Base-by-base conservation (phyloP, 176 grass and related monocot genomes). In the Pontederia crassipes region DNA sequence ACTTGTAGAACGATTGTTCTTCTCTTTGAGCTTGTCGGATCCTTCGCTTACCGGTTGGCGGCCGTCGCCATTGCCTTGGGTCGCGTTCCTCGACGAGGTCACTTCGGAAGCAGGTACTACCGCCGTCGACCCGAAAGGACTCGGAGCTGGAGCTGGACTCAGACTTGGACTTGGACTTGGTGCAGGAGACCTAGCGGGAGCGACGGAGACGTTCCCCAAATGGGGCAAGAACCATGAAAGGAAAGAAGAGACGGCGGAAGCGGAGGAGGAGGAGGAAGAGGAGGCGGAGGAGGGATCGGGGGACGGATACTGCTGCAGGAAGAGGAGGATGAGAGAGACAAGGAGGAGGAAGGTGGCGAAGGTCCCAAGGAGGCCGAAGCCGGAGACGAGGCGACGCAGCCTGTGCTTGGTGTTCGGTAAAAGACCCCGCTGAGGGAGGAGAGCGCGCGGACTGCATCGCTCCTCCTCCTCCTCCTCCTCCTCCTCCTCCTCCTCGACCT, bases 251-350 rank as follows among this genome's bases (percentile, higher is more conserved):
- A 51, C 65, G 18, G 57, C 10, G 58, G 60, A 46, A 72, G 24
- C 52, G 14, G 71, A 24, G 20, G 20, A 24, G 20, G 20, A 24
- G 20, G 20, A 26, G n/a, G 52, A 24, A 24, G 20, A 57, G 29
- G 11, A 18, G 13, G 63, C 28, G 53, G 45, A 7, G 59, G 50
- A 17, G 13, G 45, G 54, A 26, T 17, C 27, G 24, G 18, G 15
- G 27, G 60, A 8, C n/a, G 27, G 32, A 56, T 14, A 18, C 27
- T 74, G 63, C 9, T 40, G 32, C 4, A 55, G 46, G 24, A 47
- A 76, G 69, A 76, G 45, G 59, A 75, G 46, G n/a, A 71, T 54
- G 60, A 81, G 59, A 52, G 79, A 81, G 49, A 63, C 72, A 17
- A 54, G 27, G 11, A 60, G 15, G 32, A 40, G 32, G 32, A 40